Percentiles rank a stretch among this genome's conserved stretches.
These are phyloP conservation scores for Daldinia sp. DNA, from an alignment of 2,329 filamentous ascomycete species.

Conservation along the genomic window DNA sequence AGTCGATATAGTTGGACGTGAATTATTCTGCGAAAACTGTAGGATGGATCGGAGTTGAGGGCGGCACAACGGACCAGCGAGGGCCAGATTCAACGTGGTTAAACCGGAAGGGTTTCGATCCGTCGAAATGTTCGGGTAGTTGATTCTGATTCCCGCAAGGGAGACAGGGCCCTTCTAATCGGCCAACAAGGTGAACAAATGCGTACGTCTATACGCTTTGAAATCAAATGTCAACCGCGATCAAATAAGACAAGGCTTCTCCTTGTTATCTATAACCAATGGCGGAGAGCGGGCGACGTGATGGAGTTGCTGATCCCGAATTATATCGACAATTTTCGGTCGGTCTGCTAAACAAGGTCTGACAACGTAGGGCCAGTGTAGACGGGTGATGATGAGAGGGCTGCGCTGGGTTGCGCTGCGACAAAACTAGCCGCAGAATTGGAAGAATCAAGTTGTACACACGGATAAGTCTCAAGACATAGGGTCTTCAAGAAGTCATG, in stretches of 20 bases:
- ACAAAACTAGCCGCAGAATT: constrained; percentile 33
- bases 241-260: neutral
- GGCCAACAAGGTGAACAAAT: constrained; percentile 18
- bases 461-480: constrained; percentile 39
- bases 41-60: constrained; percentile 32
- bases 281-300: constrained; percentile 2
- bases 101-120: constrained; percentile 34
- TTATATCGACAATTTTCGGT: constrained; percentile 31
- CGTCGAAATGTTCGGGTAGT: constrained; percentile 29
- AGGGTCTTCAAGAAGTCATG: constrained; percentile 35
- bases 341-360: constrained; percentile 23
- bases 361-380: constrained; percentile 32
- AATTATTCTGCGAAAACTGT: constrained; percentile 15
- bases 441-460: constrained; percentile 38
- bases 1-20: constrained; percentile 19
- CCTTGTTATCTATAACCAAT: constrained; percentile 22
- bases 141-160: constrained; percentile 40
- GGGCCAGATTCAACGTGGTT: constrained; percentile 42
- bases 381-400: constrained; percentile 23
- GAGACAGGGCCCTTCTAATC: constrained; percentile 27
- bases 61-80: constrained; percentile 44
- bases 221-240: constrained; percentile 23
- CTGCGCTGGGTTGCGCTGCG: constrained; percentile 40
- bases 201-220: constrained; percentile 13
- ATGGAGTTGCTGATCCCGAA: constrained; percentile 6